A percentile compares a stretch with the other conserved stretches of the same genome.
Evolutionary conservation across 1,139 yeast genomes (phyloP).

Genomic region (Hanseniaspora uvarum): DNA sequence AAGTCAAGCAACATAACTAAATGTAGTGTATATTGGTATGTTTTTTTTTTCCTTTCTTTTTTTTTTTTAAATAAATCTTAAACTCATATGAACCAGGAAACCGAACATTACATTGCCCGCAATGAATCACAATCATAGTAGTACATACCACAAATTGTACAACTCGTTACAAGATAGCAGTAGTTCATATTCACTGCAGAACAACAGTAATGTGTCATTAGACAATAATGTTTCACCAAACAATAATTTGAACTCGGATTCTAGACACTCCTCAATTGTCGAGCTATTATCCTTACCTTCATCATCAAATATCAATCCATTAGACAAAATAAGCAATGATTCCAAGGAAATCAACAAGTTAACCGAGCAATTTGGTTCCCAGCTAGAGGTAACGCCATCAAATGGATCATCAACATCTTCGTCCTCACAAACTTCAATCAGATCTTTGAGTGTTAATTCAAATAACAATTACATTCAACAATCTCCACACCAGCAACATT

Average conservation of each 20-base stretch:
- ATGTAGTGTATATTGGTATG: too few species aligned
- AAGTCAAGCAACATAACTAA: not conserved
- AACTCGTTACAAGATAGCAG: slow-evolving; percentile 8
- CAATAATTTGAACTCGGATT: slow-evolving; percentile 3
- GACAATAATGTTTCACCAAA: not conserved
- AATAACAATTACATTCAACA: not conserved
- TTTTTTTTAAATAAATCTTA: too few species aligned
- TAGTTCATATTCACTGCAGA: not conserved
- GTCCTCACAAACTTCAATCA: slow-evolving; percentile 6
- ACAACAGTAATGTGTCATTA: not conserved
- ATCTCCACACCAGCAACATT: not conserved
- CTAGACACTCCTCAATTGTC: slow-evolving; percentile 65
- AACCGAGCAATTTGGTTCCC: not conserved
- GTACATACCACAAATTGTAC: slow-evolving; percentile 9
- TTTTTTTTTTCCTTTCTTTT: too few species aligned
- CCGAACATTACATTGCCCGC: not conserved
- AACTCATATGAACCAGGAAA: not conserved
- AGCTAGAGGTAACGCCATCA: slow-evolving; percentile 1
- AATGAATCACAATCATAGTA: slow-evolving; percentile 2
- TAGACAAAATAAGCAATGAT: slow-evolving; percentile 25
- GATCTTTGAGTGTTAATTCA: slow-evolving; percentile 7
- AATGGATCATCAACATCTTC: slow-evolving; percentile 11
- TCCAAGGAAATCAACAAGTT: slow-evolving; percentile 14
- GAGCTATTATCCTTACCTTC: slow-evolving; percentile 65
- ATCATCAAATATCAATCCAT: slow-evolving; percentile 24